These are phyloP conservation scores for Moesziomyces aphidis DNA, from an alignment of 1,284 basidiomycete species.

Conservation along the genomic window DNA sequence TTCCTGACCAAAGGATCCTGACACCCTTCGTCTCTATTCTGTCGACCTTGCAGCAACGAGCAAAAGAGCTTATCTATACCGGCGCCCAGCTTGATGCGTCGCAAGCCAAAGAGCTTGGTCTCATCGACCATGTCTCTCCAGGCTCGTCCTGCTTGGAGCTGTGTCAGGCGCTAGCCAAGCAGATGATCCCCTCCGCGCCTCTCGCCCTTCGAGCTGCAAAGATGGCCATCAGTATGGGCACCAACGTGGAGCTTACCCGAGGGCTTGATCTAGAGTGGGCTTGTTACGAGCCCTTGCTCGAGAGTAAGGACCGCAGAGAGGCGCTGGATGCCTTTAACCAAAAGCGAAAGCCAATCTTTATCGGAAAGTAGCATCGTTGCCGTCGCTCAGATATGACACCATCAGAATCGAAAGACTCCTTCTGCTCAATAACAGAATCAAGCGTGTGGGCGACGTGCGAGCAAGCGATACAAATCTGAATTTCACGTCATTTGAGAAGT, in stretches of 20 bases:
- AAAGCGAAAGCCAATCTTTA: conserved; percentile 25
- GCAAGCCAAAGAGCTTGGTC: conserved; percentile 20
- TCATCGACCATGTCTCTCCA: conserved; percentile 19
- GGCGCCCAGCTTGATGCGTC: conserved; percentile 12
- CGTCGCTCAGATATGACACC: neutral
- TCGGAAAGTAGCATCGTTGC: conserved; percentile 6
- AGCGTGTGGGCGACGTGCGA: neutral
- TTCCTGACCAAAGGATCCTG: neutral
- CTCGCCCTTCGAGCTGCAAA: conserved; percentile 89
- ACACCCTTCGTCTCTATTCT: neutral
- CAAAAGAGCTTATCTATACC: conserved; percentile 32
- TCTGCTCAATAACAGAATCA: neutral
- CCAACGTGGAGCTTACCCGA: conserved; percentile 22
- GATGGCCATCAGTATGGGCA: conserved; percentile 74
- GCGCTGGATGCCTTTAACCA: conserved; percentile 28
- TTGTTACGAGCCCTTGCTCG: conserved; percentile 26
- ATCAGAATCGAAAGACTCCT: neutral
- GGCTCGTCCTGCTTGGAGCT: conserved; percentile 12
- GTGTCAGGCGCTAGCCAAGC: conserved; percentile 10
- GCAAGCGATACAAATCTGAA: neutral
- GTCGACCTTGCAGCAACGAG: conserved; percentile 8
- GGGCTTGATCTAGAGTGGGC: conserved; percentile 20
- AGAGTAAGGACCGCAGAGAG: conserved; percentile 18
- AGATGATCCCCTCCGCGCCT: conserved; percentile 74
- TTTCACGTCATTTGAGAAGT: neutral